These are phyloP conservation scores for Colletotrichum navitas DNA, from an alignment of 2,329 filamentous ascomycete species.

Conservation along the genomic window DNA sequence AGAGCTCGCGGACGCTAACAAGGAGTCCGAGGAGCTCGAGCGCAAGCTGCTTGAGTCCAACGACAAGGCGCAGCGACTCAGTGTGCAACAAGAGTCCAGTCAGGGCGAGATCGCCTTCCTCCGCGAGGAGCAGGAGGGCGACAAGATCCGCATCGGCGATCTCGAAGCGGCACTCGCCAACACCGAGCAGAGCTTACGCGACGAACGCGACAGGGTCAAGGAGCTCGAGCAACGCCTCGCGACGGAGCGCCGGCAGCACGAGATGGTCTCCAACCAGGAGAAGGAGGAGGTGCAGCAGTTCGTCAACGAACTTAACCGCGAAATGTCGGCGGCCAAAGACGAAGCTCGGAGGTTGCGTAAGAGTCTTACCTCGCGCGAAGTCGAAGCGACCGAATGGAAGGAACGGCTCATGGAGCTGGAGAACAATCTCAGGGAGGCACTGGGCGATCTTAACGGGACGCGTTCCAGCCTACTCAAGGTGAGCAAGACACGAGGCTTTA, in stretches of 20 bases:
- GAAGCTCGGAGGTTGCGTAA: conserved; percentile 87
- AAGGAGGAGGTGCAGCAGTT: conserved; percentile 96
- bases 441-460: conserved; percentile 90
- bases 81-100: conserved; percentile 91
- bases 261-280: conserved; percentile 87
- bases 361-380: conserved; percentile 83
- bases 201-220: conserved; percentile 82
- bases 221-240: conserved; percentile 82
- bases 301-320: conserved; percentile 91
- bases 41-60: conserved; percentile 86
- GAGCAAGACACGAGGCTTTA: conserved; percentile 45
- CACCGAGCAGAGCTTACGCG: conserved; percentile 82
- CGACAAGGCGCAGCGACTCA: conserved; percentile 87
- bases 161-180: conserved; percentile 86
- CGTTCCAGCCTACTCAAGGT: conserved; percentile 87
- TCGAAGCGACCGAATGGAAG: conserved; percentile 92
- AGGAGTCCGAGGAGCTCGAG: conserved; percentile 88
- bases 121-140: conserved; percentile 94
- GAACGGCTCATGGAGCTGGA: conserved; percentile 91
- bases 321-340: conserved; percentile 85
- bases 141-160: conserved; percentile 98
- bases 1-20: conserved; percentile 85
- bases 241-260: conserved; percentile 86
- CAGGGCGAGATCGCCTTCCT: conserved; percentile 96
- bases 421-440: conserved; percentile 84